Evolutionary conservation across 306 rosid species (phyloP), one percentile per base, ranked within the genome.

Genomic region (Medicago truncatula): DNA sequence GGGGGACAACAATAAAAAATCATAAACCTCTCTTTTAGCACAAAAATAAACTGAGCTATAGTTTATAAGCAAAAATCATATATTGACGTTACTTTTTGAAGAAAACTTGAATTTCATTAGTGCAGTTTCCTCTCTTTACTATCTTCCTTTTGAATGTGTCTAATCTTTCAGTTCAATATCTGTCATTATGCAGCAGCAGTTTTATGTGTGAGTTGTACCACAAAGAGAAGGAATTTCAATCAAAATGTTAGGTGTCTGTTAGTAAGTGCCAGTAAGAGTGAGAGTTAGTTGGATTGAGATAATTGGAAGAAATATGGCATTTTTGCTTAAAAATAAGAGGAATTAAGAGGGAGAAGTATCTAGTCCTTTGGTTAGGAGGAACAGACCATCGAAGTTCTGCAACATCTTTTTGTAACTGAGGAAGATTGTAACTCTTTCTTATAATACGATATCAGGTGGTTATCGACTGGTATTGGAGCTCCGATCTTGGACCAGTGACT

Each of bases 141-240:
- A 20, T 39, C 65, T 43, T 11, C 20, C 44, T 21, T 58, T 58
- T 66, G 60, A 76, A 50, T 49, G 40, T 73, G 1, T 12, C 9
- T 16, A 75, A 63, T 16, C 62, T 43, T 69, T 46, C 64, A 15
- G n/a, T 64, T 46, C 28, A 25, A 44, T 23, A 58, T 58, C 68
- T 15, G 44, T 52, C 67, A 50, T 44, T 2, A 4, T 50, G 40
- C 34, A 40, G 67, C 17, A 46, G 25, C 64, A 43, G 31, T 15
- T 69, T 44, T 69, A 23, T 10, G 21, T 18, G 60, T 47, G 21
- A 49, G 54, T 49, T 13, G 44, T 62, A 50, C 71, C 63, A 59
- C 56, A 70, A 10, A 78, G 66, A 41, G 8, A 18, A 69, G 47
- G 34, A 53, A 66, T 69, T 43, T 67, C 50, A 43, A 8, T 9